Percentiles rank a stretch among this genome's conserved stretches.
Conservation (phyloP, 1,139 yeast genomes). For the Zygosaccharomyces pseudobailii region DNA sequence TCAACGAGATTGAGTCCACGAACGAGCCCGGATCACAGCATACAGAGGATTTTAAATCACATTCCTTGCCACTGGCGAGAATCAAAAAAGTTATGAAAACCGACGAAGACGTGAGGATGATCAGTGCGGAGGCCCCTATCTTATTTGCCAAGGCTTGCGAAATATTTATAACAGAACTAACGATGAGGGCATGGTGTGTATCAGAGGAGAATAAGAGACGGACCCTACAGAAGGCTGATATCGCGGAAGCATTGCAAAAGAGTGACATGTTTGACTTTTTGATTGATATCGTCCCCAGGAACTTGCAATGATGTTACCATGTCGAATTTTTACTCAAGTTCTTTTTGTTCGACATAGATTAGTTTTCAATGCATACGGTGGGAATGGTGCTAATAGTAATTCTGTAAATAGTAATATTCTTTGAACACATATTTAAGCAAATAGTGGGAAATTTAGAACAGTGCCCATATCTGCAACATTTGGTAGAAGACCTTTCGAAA, state of each 20-base stretch:
- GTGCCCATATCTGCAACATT: no score
- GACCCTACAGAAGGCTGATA: constrained; percentile 88
- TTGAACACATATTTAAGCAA: no score
- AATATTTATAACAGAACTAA: constrained; percentile 88
- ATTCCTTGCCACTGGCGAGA: constrained; percentile 89
- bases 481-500: no score
- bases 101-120: constrained; percentile 96
- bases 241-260: constrained; percentile 90
- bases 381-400: no score
- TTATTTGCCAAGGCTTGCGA: constrained; percentile 97
- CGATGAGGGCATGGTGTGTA: constrained; percentile 98
- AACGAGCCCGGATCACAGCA: constrained; percentile 31
- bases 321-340: no score
- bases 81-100: constrained; percentile 94
- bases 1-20: constrained; percentile 69
- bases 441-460: no score
- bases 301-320: constrained; percentile 2
- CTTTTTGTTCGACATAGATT: no score
- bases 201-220: constrained; percentile 95
- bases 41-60: constrained; percentile 72
- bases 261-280: constrained; percentile 96
- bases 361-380: no score
- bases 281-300: constrained; percentile 89
- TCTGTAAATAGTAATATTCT: no score
- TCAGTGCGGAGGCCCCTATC: constrained; percentile 96